A percentile compares a stretch with the other conserved stretches of the same genome.
Evolutionary conservation across 306 rosid species (phyloP).

Genomic region (Glycine latifolia): DNA sequence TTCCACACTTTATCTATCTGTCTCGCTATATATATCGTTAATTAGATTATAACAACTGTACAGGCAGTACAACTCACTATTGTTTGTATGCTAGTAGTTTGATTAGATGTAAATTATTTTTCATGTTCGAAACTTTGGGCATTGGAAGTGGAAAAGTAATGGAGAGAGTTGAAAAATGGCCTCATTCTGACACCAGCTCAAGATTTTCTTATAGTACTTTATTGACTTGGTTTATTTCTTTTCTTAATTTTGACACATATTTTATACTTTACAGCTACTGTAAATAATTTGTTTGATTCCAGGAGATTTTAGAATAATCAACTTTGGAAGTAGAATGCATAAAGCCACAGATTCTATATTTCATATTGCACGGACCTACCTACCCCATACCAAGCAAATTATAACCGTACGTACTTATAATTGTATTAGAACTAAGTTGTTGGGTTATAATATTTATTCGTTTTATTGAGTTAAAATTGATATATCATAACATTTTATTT

Average conservation of each 20-base stretch:
- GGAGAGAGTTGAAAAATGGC: slow-evolving; percentile 29
- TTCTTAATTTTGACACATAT: neutral
- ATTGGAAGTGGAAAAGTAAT: slow-evolving; percentile 28
- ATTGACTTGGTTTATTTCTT: slow-evolving; percentile 18
- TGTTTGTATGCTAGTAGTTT: neutral
- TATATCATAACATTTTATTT: too few species aligned
- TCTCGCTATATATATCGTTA: neutral
- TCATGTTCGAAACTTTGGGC: slow-evolving; percentile 26
- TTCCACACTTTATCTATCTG: slow-evolving; percentile 2
- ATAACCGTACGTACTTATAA: too few species aligned
- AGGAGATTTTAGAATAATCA: slow-evolving; percentile 17
- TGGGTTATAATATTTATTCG: too few species aligned
- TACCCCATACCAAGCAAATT: neutral
- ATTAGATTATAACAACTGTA: slow-evolving; percentile 17
- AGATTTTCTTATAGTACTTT: neutral
- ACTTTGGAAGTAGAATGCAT: neutral
- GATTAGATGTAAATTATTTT: neutral
- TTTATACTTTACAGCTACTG: neutral
- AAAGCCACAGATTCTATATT: neutral
- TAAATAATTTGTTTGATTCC: slow-evolving; percentile 38
- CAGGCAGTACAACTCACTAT: slow-evolving; percentile 5
- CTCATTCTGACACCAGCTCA: slow-evolving; percentile 34
- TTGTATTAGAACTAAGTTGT: too few species aligned
- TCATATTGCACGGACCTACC: neutral
- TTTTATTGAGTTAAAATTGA: too few species aligned